Evolutionary conservation across 345 rosid species (phyloP), one percentile per base, ranked within the genome.

Genomic region (Lenwebbia sp.): DNA sequence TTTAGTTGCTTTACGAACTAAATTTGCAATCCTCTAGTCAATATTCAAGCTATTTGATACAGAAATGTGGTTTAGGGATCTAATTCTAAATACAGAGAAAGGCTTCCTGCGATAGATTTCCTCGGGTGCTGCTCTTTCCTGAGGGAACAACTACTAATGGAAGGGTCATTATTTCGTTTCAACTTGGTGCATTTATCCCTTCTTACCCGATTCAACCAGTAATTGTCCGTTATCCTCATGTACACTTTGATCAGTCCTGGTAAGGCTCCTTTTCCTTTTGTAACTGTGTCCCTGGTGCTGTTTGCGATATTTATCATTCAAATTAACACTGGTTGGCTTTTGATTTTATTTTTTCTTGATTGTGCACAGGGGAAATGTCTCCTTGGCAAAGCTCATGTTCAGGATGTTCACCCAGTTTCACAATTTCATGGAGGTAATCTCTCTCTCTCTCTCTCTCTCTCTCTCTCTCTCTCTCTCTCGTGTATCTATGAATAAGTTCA

Each of bases 121-220:
- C 99, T 49, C 94, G 96, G 83, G 85, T 97, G 86, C 92, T 97
- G 75, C 89, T 97, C 81, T 97, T 97, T 93, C 99, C 99, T 10
- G 99, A 97, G 93, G 99, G 99, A 87, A 97, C 99, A 47, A 97
- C 99, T 26, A 95, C 98, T 28, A 97, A 95, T 88, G 99, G 99
- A 85, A 94, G 85, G 91, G 93, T 87, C 86, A 84, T 97, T 83
- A 94, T 96, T 83, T 94, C 99, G 23, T 97, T 97, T 87, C 99
- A 97, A 93, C 98, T 96, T 6, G 99, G 99, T 57, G 99, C 99
- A 81, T 97, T 97, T 90, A 92, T 97, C 86, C 98, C 99, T 83
- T 91, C 96, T 83, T 93, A 86, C 74, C 95, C 98, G 11, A 92
- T 97, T 87, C 99, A 97, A 91, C 99, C 99, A 84, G 92, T 97